phyloP scores from a whole-genome alignment of 352 stramenopile genomes.

The Phytophthora aleatoria region DNA sequence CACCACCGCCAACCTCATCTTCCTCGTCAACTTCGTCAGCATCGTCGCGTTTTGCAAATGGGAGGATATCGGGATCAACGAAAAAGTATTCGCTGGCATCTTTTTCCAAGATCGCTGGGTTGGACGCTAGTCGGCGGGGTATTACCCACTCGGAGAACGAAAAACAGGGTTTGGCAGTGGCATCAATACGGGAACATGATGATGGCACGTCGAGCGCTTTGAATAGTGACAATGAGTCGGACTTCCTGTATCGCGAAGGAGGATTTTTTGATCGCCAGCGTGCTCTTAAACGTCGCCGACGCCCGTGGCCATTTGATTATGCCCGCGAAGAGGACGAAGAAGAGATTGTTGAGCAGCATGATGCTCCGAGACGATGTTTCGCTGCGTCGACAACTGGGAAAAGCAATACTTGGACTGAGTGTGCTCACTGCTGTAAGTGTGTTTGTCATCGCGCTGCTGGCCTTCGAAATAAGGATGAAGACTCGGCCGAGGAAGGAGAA shows the following conservation, averaged over 20 bases:
- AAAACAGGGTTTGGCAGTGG: constrained; percentile 11
- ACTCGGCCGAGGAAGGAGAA: constrained; percentile 8
- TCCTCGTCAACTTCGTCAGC: constrained; percentile 38
- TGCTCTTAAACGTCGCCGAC: constrained; percentile 55
- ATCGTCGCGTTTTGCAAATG: constrained; percentile 36
- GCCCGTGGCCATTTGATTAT: constrained; percentile 67
- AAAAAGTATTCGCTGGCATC: constrained; percentile 65
- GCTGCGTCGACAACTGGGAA: constrained; percentile 8
- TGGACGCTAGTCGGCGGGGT: constrained; percentile 28
- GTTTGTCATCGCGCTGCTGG: constrained; percentile 35
- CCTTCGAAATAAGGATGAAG: constrained; percentile 4
- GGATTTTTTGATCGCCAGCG: constrained; percentile 83
- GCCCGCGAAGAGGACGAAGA: constrained; percentile 40
- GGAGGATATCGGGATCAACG: constrained; percentile 28
- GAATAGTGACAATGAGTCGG: constrained; percentile 44
- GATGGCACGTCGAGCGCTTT: constrained; percentile 18
- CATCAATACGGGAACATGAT: constrained; percentile 32
- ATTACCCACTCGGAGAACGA: constrained; percentile 22
- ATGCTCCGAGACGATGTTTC: constrained; percentile 19
- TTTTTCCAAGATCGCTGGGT: constrained; percentile 59
- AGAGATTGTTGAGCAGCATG: constrained; percentile 23
- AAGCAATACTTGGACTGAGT: constrained; percentile 31
- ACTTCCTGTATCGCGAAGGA: constrained; percentile 81
- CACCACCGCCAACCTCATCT: constrained; percentile 27
- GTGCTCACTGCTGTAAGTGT: constrained; percentile 49